Base-by-base conservation (phyloP, 106 monocot genomes). In the Gastrodia elata region DNA sequence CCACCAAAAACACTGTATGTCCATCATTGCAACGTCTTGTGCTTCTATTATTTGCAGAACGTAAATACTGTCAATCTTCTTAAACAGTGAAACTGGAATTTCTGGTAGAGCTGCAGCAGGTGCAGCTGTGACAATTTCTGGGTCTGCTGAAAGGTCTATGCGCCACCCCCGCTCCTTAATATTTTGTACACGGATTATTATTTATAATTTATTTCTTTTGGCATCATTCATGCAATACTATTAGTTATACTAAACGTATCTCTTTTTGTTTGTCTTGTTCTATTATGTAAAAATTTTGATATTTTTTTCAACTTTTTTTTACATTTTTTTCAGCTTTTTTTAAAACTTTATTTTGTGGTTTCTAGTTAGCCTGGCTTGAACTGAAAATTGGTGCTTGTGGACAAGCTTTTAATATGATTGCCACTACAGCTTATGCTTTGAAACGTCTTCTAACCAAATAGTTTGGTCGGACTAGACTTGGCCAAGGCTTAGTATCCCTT, bases 1-100 rank as follows among this genome's bases (percentile, higher is more conserved):
- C 89, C 76, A 46, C 83, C 85, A 65, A 92, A 85, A 84, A 85
- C 80, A 82, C 71, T 74, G 96, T 97, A 90, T 72, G 92, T 84
- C 4, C 73, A 1, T 5, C 38, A 39, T 38, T 36, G 42, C 61
- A 35, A 32, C 15, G 10, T 69, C 22, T 52, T n/a, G 1, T 64
- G 70, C 28, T 57, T 64, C 28, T 43, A 5, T 26, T 13, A 43
- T 20, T 24, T 40, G 5, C 16, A 64, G 6, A 15, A 61, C 39
- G 32, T 38, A 2, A 71, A 65, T 38, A 24, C 46, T 64, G 46
- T 64, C 1, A 26, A 1, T 72, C 33, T 41, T 30, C 41, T 52
- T 72, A 8, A 68, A 72, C 76, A 91, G 87, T 49, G 85, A 89
- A 64, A 48, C 75, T 15, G 79, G 69, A 34, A 42, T 78, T 73